These are phyloP conservation scores for Candida patagonica DNA, from an alignment of 805 yeast genomes.

Conservation along the genomic window DNA sequence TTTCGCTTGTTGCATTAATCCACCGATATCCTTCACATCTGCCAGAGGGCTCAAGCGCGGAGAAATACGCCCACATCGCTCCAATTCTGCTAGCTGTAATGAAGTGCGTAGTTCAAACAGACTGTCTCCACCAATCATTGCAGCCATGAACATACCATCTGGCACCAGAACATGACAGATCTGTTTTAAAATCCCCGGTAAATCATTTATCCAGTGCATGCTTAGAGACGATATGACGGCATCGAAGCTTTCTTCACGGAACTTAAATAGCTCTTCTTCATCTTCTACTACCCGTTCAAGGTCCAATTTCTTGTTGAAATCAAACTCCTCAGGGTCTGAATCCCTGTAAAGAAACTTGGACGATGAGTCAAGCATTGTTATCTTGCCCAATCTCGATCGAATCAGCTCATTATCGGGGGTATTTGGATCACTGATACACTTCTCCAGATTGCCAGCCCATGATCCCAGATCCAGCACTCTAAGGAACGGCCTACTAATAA, in stretches of 20 bases:
- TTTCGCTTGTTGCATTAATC: slow-evolving; percentile 62
- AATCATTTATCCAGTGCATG: slow-evolving; percentile 79
- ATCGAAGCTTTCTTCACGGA: slow-evolving; percentile 42
- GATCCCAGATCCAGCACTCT: slow-evolving; percentile 64
- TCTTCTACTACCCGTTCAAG: slow-evolving; percentile 49
- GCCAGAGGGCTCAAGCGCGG: slow-evolving; percentile 79
- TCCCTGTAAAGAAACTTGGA: slow-evolving; percentile 45
- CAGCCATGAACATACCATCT: slow-evolving; percentile 74
- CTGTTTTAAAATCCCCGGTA: slow-evolving; percentile 53
- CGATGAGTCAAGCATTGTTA: slow-evolving; percentile 63
- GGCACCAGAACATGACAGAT: slow-evolving; percentile 56
- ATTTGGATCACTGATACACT: slow-evolving; percentile 32
- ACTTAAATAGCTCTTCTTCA: slow-evolving; percentile 51
- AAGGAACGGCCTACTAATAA: slow-evolving; percentile 55
- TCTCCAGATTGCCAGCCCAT: slow-evolving; percentile 56
- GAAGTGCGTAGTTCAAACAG: slow-evolving; percentile 74
- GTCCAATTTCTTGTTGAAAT: slow-evolving; percentile 37
- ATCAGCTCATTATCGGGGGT: slow-evolving; percentile 46
- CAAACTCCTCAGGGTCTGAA: slow-evolving; percentile 26
- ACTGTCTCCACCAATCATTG: slow-evolving; percentile 78
- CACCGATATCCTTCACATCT: slow-evolving; percentile 67
- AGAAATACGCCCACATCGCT: slow-evolving; percentile 67
- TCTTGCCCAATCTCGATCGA: slow-evolving; percentile 40
- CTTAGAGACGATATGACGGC: slow-evolving; percentile 66
- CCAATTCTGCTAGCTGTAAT: slow-evolving; percentile 74